These are phyloP conservation scores for Calophaca sinica DNA, from an alignment of 306 rosid genomes.

Conservation along the genomic window DNA sequence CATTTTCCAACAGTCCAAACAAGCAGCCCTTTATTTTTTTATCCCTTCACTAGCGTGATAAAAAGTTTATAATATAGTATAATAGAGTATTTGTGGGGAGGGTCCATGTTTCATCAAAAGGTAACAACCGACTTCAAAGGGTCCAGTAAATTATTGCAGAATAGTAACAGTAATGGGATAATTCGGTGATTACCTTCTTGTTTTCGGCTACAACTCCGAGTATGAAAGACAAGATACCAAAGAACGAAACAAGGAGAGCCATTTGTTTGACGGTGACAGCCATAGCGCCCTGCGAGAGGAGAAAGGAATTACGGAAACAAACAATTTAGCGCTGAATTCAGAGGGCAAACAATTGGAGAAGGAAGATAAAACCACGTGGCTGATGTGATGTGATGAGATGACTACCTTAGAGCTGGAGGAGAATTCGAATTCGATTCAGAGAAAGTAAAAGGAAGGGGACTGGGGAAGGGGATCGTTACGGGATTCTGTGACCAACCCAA, in stretches of 20 bases:
- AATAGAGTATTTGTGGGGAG: not conserved
- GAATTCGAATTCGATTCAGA: not conserved
- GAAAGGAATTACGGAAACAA: not conserved
- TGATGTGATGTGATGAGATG: too few relatives aligned
- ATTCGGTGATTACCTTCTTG: conserved; percentile 48
- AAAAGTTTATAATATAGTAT: too few relatives aligned
- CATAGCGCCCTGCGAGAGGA: conserved; percentile 42
- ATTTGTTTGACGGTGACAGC: conserved; percentile 41
- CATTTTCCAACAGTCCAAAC: too few relatives aligned
- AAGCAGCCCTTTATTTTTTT: too few relatives aligned
- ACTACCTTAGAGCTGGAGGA: not conserved
- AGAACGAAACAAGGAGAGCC: conserved; percentile 35
- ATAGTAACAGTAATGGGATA: not conserved
- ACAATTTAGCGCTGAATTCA: not conserved
- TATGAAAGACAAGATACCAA: conserved; percentile 47
- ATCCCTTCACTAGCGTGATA: too few relatives aligned
- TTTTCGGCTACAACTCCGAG: conserved; percentile 57
- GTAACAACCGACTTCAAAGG: not conserved
- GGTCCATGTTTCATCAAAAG: not conserved
- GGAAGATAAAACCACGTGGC: not conserved
- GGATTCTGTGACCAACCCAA: not conserved
- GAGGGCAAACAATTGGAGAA: not conserved
- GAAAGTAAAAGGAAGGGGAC: too few relatives aligned
- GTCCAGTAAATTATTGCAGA: not conserved
- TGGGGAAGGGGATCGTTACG: not conserved